Evolutionary conservation across 2,329 filamentous ascomycete species (phyloP).

Genomic region (Apiospora hydei): DNA sequence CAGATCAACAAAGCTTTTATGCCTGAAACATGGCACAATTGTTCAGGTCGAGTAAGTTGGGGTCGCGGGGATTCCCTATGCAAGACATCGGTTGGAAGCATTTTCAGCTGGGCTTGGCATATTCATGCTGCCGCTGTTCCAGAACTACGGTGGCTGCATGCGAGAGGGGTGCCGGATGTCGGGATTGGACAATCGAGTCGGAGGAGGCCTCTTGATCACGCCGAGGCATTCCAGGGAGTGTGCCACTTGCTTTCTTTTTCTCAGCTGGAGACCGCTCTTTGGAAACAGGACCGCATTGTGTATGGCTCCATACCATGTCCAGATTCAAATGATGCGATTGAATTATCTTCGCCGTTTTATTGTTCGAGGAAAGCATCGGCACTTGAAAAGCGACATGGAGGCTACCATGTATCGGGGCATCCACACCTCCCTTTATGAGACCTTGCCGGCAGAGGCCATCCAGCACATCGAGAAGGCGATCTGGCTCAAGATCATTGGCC

Average conservation of each 20-base stretch:
- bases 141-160: background rate
- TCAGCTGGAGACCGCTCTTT: background rate
- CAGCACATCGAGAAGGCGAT: background rate
- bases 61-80: background rate
- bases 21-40: background rate
- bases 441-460: background rate
- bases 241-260: background rate
- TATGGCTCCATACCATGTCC: background rate
- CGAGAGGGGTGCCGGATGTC: background rate
- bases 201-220: background rate
- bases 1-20: background rate
- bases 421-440: background rate
- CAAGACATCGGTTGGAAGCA: background rate
- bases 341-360: no score
- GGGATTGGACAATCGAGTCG: background rate
- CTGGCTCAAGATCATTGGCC: background rate
- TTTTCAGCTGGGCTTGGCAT: constrained; percentile 11
- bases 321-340: no score
- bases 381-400: background rate
- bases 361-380: background rate
- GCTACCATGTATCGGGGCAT: background rate
- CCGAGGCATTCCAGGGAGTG: background rate
- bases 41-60: background rate
- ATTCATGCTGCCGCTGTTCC: background rate
- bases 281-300: no score